phyloP scores from a whole-genome alignment of 2,329 filamentous ascomycete genomes.

The Colletotrichum sp. region DNA sequence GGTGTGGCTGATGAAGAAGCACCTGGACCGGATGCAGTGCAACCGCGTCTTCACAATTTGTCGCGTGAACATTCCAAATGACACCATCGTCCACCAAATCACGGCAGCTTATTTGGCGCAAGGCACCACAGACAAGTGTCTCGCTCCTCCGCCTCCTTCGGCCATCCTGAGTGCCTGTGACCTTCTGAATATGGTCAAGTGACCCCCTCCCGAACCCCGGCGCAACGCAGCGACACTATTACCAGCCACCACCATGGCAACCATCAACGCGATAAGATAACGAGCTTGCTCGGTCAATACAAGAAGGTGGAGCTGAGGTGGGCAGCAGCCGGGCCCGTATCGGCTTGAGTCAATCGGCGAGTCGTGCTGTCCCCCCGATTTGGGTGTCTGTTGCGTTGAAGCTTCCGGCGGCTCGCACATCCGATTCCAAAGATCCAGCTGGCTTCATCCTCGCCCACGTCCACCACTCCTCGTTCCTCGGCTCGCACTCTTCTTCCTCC shows the following conservation, averaged over 20 bases:
- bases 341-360: not conserved
- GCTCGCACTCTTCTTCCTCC: not conserved
- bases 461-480: not conserved
- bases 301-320: not conserved
- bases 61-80: not conserved
- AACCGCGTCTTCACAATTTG: not conserved
- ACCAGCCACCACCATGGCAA: not conserved
- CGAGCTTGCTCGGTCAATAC: not conserved
- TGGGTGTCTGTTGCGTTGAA: not conserved
- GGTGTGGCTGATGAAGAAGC: not conserved
- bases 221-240: not conserved
- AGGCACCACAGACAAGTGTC: not conserved
- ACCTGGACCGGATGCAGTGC: not conserved
- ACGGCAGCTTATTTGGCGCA: not conserved
- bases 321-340: not conserved
- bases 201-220: not conserved
- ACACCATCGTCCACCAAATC: not conserved
- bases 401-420: conserved; percentile 1
- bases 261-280: conserved; percentile 5
- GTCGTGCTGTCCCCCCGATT: not conserved
- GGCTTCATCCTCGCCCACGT: not conserved
- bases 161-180: not conserved
- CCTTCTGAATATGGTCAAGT: conserved; percentile 13
- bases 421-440: conserved; percentile 1
- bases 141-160: not conserved